A percentile compares a stretch with the other conserved stretches of the same genome.
These are phyloP conservation scores for Lachancea nothofagi DNA, from an alignment of 805 yeast species.

Conservation along the genomic window DNA sequence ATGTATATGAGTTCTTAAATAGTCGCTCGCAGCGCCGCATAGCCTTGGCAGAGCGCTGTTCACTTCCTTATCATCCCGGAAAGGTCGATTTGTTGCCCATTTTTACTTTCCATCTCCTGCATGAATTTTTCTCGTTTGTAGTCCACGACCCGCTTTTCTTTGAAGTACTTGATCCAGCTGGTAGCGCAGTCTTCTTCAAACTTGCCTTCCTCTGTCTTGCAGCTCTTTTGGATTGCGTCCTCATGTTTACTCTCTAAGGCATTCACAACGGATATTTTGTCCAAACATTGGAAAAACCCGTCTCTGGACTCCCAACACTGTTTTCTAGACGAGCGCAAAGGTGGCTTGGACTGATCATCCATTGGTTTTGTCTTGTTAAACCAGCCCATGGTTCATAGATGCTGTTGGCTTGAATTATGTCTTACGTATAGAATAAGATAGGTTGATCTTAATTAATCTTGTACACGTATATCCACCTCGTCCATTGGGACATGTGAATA, in stretches of 20 bases:
- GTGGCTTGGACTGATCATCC: conserved; percentile 14
- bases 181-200: conserved; percentile 75
- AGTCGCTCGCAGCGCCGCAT: background rate
- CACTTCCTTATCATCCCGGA: conserved; percentile 8
- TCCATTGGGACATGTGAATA: no score
- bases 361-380: conserved; percentile 11
- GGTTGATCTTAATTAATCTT: no score
- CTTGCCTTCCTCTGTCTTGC: conserved; percentile 50
- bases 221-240: conserved; percentile 45
- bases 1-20: background rate
- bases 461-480: no score
- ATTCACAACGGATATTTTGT: conserved; percentile 58
- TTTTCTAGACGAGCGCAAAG: conserved; percentile 55
- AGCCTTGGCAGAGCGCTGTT: background rate
- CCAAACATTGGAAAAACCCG: conserved; percentile 66
- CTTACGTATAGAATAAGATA: no score
- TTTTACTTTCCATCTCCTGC: conserved; percentile 57
- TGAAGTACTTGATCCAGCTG: conserved; percentile 87
- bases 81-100: conserved; percentile 10
- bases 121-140: conserved; percentile 61
- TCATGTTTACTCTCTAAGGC: conserved; percentile 54
- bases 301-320: conserved; percentile 92
- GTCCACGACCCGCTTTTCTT: conserved; percentile 81
- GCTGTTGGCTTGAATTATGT: no score
- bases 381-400: conserved; percentile 12